Base-by-base conservation (phyloP, 495 filamentous ascomycete genomes). In the Penicillium macrosclerotiorum region DNA sequence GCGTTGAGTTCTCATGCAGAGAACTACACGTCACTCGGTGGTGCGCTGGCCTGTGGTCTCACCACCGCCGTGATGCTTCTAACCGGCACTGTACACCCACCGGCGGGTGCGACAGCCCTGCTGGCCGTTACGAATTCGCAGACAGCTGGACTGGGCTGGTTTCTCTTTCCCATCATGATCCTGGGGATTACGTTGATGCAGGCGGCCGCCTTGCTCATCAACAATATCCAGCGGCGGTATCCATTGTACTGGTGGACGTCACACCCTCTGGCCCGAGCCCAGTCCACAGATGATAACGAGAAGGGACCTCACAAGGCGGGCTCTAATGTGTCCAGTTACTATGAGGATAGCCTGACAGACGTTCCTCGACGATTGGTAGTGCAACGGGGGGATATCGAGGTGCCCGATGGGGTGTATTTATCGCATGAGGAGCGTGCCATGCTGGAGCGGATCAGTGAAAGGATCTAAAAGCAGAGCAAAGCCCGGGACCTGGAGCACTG, bases 51-150 rank as follows among this genome's bases (percentile, higher is more conserved):
- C 13, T 89, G 86, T 43, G 88, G 81, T 1, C 57, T 78, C 18
- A 77, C 89, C 0, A 88, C 82, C 2, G 73, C 79, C 0, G 36
- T 82, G 38, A 96, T 95, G 91, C 72, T 77, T 1, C 49, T 90
- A 8, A 93, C 88, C 0, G 82, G 82, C 5, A 93, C 90, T 0
- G 74, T 90, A 2, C 86, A 96, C 57, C 91, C 91, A 5, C 91
- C 91, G 0, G 91, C 89, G 0, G 91, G 91, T 6, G 91, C 91
- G 3, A 94, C 89, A 0, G 89, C 91, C 0, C 65, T 96, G 1
- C 68, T 95, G 14, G 88, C 88, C 0, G 87, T 85, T 2, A 76
- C 84, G 0, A 78, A 85, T 35, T 66, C 83, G 0, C 67, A 73
- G 12, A 57, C 41, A 5, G 44, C 29, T 7, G 59, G 55, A 1